These are phyloP conservation scores for Actinomortierella ambigua DNA, from an alignment of 371 early-diverging fungal species.

Conservation along the genomic window DNA sequence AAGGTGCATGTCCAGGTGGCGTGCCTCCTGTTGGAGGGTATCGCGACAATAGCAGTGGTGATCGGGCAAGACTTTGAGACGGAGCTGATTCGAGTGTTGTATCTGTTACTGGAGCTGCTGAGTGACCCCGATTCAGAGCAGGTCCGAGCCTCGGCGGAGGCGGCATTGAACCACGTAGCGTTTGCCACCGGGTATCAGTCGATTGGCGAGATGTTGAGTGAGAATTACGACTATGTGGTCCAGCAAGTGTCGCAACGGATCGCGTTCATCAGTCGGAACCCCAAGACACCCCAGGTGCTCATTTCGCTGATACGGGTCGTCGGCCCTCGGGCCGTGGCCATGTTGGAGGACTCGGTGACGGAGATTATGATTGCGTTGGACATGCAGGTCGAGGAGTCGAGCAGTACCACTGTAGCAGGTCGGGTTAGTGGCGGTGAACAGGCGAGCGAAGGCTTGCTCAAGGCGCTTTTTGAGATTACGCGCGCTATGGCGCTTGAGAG, in stretches of 20 bases:
- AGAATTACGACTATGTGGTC: constrained; percentile 45
- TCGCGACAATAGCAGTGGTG: constrained; percentile 29
- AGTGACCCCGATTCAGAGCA: constrained; percentile 36
- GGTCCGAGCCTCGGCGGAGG: constrained; percentile 37
- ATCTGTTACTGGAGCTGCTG: constrained; percentile 34
- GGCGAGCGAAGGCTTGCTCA: constrained; percentile 34
- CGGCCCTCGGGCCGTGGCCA: constrained; percentile 33
- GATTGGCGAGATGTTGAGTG: constrained; percentile 36
- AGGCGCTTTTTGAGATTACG: constrained; percentile 32
- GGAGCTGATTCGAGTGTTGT: constrained; percentile 31
- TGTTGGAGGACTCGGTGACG: constrained; percentile 42
- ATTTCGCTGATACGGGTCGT: constrained; percentile 38
- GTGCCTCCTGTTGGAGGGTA: constrained; percentile 32
- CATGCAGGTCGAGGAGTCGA: too few species aligned
- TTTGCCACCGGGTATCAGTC: constrained; percentile 24
- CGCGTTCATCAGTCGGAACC: constrained; percentile 36
- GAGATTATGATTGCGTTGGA: constrained; percentile 43
- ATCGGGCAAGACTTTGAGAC: constrained; percentile 31
- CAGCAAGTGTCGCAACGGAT: constrained; percentile 47
- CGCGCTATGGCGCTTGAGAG: constrained; percentile 22
- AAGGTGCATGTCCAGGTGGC: constrained; percentile 17
- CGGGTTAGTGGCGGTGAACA: too few species aligned
- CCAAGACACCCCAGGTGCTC: constrained; percentile 43
- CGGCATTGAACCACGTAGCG: constrained; percentile 33
- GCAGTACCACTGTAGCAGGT: too few species aligned